Percentiles rank a stretch among this genome's conserved stretches.
Evolutionary conservation across 805 yeast species (phyloP).

Genomic region (Metschnikowia borealis): DNA sequence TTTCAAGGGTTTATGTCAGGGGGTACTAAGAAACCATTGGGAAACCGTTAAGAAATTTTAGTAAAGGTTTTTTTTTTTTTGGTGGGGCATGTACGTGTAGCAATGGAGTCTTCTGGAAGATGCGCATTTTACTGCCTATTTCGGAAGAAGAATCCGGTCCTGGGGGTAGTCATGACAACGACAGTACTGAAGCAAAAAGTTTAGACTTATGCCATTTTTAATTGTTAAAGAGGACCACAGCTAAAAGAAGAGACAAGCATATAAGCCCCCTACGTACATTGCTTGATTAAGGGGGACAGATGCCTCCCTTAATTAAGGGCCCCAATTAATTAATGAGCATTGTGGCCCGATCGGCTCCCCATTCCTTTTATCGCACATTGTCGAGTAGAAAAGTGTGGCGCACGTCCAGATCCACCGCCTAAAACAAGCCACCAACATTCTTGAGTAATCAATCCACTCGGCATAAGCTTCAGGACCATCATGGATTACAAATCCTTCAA

Average conservation of each 20-base stretch:
- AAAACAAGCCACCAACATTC: no score
- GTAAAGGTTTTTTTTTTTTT: no score
- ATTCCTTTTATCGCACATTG: constrained; percentile 2
- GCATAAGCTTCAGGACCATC: not conserved
- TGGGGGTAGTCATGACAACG: not conserved
- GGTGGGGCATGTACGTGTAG: no score
- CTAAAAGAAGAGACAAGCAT: not conserved
- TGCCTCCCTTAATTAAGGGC: not conserved
- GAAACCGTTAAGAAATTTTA: no score
- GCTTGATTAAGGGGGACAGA: no score
- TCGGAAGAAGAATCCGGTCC: not conserved
- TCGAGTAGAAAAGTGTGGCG: constrained; percentile 2
- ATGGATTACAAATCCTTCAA: not conserved
- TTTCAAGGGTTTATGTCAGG: no score
- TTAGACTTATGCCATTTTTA: no score
- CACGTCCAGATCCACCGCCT: not conserved
- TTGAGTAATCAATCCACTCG: not conserved
- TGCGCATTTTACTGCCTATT: not conserved
- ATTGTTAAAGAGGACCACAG: no score
- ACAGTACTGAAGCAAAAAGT: no score
- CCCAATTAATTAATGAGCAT: not conserved
- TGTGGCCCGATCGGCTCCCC: constrained; percentile 1
- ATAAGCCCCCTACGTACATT: not conserved
- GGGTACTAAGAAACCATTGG: no score
- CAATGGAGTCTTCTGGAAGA: not conserved